These are phyloP conservation scores for Betula pendula DNA, from an alignment of 306 rosid species.

Conservation along the genomic window DNA sequence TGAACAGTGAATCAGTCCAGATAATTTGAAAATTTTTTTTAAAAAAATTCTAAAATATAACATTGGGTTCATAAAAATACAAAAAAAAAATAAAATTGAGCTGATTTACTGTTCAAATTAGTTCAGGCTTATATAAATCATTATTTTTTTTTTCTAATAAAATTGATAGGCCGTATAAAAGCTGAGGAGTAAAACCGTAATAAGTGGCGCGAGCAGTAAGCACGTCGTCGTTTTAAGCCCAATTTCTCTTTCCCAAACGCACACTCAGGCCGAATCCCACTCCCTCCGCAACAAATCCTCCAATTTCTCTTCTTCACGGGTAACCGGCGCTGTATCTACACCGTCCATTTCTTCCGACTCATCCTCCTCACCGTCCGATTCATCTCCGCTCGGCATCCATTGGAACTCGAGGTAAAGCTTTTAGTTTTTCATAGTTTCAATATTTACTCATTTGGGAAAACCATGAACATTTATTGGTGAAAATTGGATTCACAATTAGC, in stretches of 20 bases:
- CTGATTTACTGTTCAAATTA: too few species aligned
- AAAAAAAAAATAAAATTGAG: too few species aligned
- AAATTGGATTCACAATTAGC: neutral
- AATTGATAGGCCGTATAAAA: too few species aligned
- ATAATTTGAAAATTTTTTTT: too few species aligned
- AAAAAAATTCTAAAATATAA: too few species aligned
- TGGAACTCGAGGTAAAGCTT: neutral
- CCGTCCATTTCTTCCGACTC: neutral
- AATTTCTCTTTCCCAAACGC: neutral
- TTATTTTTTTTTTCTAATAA: too few species aligned
- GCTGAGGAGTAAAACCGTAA: too few species aligned
- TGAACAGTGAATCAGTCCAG: too few species aligned
- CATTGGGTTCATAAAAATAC: too few species aligned
- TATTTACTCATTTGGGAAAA: neutral
- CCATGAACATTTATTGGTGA: neutral
- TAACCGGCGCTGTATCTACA: neutral
- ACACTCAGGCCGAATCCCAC: neutral
- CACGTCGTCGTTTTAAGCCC: too few species aligned
- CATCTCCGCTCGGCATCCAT: neutral
- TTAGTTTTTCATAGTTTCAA: neutral
- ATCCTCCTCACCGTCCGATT: neutral
- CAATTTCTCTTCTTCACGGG: neutral
- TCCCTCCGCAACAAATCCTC: neutral
- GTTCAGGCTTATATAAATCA: too few species aligned
- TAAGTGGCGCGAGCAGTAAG: too few species aligned